These are phyloP conservation scores for Paraphoma chrysanthemicola DNA, from an alignment of 2,329 filamentous ascomycete genomes.

Conservation along the genomic window DNA sequence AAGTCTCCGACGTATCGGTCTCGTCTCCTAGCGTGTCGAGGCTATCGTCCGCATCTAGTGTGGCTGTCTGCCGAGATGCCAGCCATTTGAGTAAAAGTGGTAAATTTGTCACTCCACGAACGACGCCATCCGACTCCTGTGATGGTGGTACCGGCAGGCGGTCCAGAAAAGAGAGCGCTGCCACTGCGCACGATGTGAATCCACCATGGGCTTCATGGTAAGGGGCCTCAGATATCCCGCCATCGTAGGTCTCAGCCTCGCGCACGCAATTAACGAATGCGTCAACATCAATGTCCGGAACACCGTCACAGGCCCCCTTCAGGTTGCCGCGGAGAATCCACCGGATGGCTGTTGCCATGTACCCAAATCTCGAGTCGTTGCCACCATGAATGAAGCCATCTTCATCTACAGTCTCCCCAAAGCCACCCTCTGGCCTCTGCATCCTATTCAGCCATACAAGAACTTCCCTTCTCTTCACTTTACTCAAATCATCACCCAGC, in stretches of 20 bases:
- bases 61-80: slow-evolving; percentile 54
- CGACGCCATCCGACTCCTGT: slow-evolving; percentile 30
- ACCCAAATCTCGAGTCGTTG: slow-evolving; percentile 86
- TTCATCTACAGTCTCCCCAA: slow-evolving; percentile 79
- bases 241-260: slow-evolving; percentile 77
- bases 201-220: slow-evolving; percentile 88
- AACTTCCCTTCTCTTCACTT: slow-evolving; percentile 72
- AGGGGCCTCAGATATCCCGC: slow-evolving; percentile 79
- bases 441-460: slow-evolving; percentile 76
- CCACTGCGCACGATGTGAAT: slow-evolving; percentile 88
- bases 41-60: slow-evolving; percentile 51
- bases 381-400: slow-evolving; percentile 73
- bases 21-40: slow-evolving; percentile 47
- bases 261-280: slow-evolving; percentile 74
- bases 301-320: slow-evolving; percentile 60
- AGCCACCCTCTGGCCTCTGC: slow-evolving; percentile 86
- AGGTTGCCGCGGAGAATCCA: slow-evolving; percentile 76
- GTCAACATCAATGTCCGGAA: slow-evolving; percentile 77
- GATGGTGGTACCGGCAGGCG: slow-evolving; percentile 55
- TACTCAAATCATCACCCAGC: slow-evolving; percentile 65
- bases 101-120: slow-evolving; percentile 48
- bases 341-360: slow-evolving; percentile 79
- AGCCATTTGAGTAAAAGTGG: slow-evolving; percentile 55
- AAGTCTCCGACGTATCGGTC: slow-evolving; percentile 49
- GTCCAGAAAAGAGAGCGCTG: slow-evolving; percentile 77